phyloP scores from a whole-genome alignment of 1,139 yeast species.

The Meyerozyma elateridarum region DNA sequence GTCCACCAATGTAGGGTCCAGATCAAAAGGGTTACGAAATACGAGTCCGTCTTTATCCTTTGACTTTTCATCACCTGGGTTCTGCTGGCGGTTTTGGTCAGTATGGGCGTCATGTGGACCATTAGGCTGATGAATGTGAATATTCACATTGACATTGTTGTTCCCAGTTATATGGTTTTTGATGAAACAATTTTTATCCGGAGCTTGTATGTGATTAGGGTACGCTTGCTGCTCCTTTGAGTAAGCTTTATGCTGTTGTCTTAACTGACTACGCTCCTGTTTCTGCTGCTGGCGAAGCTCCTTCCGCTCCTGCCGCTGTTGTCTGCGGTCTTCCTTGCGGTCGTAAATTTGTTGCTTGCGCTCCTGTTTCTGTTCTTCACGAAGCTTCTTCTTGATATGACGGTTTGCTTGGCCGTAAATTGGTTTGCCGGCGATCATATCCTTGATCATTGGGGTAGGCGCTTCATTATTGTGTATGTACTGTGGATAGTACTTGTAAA shows the following conservation, averaged over 20 bases:
- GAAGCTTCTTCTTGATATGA: constrained; percentile 22
- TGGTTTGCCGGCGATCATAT: constrained; percentile 35
- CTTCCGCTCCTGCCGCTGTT: constrained; percentile 5
- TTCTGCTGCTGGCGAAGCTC: constrained; percentile 6
- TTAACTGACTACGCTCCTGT: constrained; percentile 4
- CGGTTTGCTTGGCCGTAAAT: constrained; percentile 37
- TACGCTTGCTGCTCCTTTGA: background rate
- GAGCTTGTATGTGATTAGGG: background rate
- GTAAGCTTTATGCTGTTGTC: constrained; percentile 1
- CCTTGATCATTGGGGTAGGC: constrained; percentile 34
- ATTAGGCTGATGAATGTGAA: background rate
- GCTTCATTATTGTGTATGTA: constrained; percentile 37
- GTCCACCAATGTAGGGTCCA: constrained; percentile 6
- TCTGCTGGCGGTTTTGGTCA: background rate
- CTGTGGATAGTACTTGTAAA: constrained; percentile 38
- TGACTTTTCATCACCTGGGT: background rate
- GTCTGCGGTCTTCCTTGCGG: constrained; percentile 11
- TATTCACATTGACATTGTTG: constrained; percentile 3
- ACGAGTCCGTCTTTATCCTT: constrained; percentile 2
- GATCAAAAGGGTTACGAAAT: constrained; percentile 10
- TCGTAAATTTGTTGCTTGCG: constrained; percentile 6
- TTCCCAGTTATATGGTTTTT: constrained; percentile 3
- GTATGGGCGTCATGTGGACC: background rate
- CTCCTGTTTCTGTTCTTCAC: constrained; percentile 8
- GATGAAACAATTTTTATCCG: background rate